Evolutionary conservation across 202 grass and related monocot species (phyloP).

Genomic region (Eragrostis tef): DNA sequence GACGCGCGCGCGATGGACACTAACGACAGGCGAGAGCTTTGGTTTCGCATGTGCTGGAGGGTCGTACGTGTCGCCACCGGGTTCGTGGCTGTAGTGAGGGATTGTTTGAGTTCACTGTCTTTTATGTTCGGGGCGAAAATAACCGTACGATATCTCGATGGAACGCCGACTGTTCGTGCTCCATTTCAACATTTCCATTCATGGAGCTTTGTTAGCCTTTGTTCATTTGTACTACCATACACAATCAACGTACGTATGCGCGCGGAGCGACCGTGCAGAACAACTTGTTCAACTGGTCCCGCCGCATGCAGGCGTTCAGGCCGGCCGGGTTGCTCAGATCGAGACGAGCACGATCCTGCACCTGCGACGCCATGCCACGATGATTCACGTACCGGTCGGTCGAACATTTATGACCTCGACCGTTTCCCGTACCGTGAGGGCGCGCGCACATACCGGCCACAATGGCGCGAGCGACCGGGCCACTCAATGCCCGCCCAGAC

Average conservation of each 20-base stretch:
- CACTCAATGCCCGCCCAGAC: slow-evolving; percentile 16
- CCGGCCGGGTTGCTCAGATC: background rate
- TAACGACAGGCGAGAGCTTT: background rate
- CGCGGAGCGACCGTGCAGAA: background rate
- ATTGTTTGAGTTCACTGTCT: no score
- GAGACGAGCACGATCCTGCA: background rate
- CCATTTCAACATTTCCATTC: no score
- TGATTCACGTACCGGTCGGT: background rate
- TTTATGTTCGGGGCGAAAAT: no score
- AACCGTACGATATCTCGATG: no score
- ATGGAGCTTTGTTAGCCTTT: no score
- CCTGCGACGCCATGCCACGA: background rate
- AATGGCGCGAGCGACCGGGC: slow-evolving; percentile 28
- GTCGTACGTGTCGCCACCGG: slow-evolving; percentile 5
- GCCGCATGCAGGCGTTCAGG: background rate
- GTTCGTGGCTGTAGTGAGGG: background rate
- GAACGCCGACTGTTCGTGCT: no score
- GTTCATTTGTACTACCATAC: background rate
- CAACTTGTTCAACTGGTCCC: slow-evolving; percentile 15
- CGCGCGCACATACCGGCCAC: slow-evolving; percentile 25
- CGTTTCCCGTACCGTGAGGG: background rate
- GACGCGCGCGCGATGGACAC: background rate
- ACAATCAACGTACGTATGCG: background rate
- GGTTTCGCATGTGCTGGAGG: background rate
- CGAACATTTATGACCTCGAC: slow-evolving; percentile 7